Percentiles rank a stretch among this genome's conserved stretches.
Conservation (phyloP, 768 basidiomycete genomes). For the Lentinula raphanica region DNA sequence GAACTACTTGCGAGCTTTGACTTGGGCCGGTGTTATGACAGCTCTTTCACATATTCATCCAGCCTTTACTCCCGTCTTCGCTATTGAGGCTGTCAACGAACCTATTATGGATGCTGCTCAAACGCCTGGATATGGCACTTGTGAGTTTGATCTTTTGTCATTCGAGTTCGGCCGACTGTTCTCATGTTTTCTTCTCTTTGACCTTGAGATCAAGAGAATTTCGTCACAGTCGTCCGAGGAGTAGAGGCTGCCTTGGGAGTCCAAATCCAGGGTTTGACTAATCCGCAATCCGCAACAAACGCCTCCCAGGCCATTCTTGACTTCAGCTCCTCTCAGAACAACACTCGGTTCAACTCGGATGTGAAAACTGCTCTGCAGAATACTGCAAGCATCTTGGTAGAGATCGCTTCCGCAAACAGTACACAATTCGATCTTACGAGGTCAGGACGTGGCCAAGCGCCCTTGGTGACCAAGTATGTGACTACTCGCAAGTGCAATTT, state of each 20-base stretch:
- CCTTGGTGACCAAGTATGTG: constrained; percentile 33
- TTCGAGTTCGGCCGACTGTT: too few relatives aligned
- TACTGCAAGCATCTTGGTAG: constrained; percentile 30
- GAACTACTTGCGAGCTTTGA: constrained; percentile 72
- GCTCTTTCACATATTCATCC: constrained; percentile 65
- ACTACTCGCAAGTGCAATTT: too few relatives aligned
- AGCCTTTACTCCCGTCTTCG: constrained; percentile 56
- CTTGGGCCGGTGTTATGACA: constrained; percentile 83
- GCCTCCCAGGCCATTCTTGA: not conserved
- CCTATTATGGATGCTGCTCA: constrained; percentile 64
- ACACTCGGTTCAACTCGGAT: constrained; percentile 21
- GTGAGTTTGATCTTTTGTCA: constrained; percentile 36
- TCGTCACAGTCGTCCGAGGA: constrained; percentile 61
- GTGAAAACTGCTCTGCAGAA: constrained; percentile 27
- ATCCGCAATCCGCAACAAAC: not conserved
- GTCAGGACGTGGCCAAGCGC: constrained; percentile 5
- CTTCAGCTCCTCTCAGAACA: not conserved
- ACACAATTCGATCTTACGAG: not conserved
- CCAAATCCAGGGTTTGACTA: not conserved
- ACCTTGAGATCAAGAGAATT: constrained; percentile 58
- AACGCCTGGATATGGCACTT: constrained; percentile 68
- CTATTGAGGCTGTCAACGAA: constrained; percentile 76
- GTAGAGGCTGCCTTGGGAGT: constrained; percentile 62
- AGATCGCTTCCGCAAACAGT: constrained; percentile 23
- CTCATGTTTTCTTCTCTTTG: too few relatives aligned